A percentile compares a stretch with the other conserved stretches of the same genome.
Conservation (phyloP, 495 filamentous ascomycete species). For the Aspergillus kassunensis region DNA sequence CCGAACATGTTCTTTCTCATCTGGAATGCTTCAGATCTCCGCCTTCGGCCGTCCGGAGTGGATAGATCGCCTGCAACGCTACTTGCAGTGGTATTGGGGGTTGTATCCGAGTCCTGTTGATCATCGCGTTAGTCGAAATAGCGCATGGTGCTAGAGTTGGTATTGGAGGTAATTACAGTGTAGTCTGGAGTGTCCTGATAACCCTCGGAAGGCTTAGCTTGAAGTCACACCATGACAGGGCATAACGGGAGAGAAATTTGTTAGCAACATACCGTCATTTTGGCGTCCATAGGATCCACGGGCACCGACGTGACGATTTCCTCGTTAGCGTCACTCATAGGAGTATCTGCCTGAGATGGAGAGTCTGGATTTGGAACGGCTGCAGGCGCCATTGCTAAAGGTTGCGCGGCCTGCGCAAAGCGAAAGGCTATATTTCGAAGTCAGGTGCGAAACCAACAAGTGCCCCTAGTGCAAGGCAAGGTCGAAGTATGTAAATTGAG, state of each 20-base stretch:
- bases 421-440: background rate
- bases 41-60: slow-evolving; percentile 71
- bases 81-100: slow-evolving; percentile 86
- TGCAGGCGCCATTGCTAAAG: slow-evolving; percentile 56
- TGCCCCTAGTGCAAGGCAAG: background rate
- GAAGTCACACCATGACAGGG: background rate
- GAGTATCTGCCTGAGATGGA: slow-evolving; percentile 49
- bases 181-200: slow-evolving; percentile 80
- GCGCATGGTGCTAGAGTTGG: background rate
- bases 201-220: slow-evolving; percentile 41
- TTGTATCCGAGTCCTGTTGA: slow-evolving; percentile 77
- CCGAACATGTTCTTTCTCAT: slow-evolving; percentile 86
- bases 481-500: background rate
- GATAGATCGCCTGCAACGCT: slow-evolving; percentile 71
- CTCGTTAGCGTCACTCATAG: slow-evolving; percentile 61
- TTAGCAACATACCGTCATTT: slow-evolving; percentile 37
- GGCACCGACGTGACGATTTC: slow-evolving; percentile 41
- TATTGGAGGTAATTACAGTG: slow-evolving; percentile 46
- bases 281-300: slow-evolving; percentile 42
- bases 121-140: slow-evolving; percentile 9
- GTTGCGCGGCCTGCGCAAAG: slow-evolving; percentile 31
- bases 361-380: slow-evolving; percentile 45
- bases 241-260: background rate
- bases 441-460: background rate
- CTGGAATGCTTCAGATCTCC: slow-evolving; percentile 77